These are phyloP conservation scores for Noccaea bulbosa DNA, from an alignment of 345 rosid genomes.

Conservation along the genomic window DNA sequence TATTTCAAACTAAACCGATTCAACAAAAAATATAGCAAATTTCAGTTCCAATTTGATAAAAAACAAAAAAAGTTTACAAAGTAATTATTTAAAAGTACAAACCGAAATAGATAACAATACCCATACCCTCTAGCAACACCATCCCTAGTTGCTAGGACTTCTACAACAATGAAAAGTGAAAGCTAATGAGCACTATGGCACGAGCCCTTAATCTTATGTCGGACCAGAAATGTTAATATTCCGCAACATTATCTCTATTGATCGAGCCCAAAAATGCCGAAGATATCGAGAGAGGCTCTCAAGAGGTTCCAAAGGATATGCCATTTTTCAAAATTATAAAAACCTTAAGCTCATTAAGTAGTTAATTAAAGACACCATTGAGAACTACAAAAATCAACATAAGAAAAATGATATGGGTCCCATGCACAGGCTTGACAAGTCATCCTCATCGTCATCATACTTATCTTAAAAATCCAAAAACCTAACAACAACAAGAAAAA, in stretches of 20 bases:
- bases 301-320: constrained; percentile 32
- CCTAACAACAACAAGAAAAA: constrained; percentile 38
- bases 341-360: not conserved
- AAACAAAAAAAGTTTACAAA: not conserved
- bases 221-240: constrained; percentile 33
- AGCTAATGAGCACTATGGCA: constrained; percentile 26
- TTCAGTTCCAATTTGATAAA: not conserved
- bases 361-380: constrained; percentile 23
- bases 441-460: constrained; percentile 43
- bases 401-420: constrained; percentile 49
- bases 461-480: constrained; percentile 41
- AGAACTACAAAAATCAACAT: constrained; percentile 44
- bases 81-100: not conserved
- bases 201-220: constrained; percentile 36
- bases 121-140: constrained; percentile 27
- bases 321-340: constrained; percentile 7
- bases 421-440: constrained; percentile 43
- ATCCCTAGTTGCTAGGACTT: constrained; percentile 33
- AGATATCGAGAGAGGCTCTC: constrained; percentile 7
- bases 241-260: constrained; percentile 16
- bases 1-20: not conserved
- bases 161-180: constrained; percentile 29
- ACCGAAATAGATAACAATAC: constrained; percentile 7
- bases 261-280: constrained; percentile 23
- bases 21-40: constrained; percentile 1